Percentiles rank a stretch among this genome's conserved stretches.
These are phyloP conservation scores for Bruguiera parviflora DNA, from an alignment of 345 rosid species.

Conservation along the genomic window DNA sequence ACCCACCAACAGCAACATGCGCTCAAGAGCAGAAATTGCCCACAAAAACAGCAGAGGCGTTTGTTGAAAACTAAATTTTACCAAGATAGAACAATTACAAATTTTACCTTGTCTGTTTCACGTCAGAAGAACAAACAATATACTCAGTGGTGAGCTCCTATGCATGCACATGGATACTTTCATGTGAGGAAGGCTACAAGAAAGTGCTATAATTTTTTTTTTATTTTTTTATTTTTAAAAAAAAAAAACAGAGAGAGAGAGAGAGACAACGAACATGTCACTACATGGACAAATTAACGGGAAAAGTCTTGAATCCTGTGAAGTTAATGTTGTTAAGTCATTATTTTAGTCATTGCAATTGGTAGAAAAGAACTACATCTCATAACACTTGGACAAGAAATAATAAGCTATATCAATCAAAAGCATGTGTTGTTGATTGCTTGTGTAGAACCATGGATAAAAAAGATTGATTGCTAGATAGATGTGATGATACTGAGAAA, in stretches of 20 bases:
- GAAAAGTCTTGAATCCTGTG: not conserved
- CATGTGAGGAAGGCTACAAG: not conserved
- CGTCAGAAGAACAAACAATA: constrained; percentile 7
- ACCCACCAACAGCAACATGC: constrained; percentile 64
- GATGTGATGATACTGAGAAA: too few relatives aligned
- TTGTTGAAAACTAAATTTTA: too few relatives aligned
- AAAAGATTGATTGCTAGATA: not conserved
- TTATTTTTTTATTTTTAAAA: too few relatives aligned
- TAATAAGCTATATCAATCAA: not conserved
- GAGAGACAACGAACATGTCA: too few relatives aligned
- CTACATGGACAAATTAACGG: not conserved
- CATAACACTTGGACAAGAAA: not conserved
- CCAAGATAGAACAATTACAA: too few relatives aligned
- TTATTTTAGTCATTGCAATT: not conserved
- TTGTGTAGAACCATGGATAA: too few relatives aligned
- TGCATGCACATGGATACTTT: not conserved
- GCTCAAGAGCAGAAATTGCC: constrained; percentile 46
- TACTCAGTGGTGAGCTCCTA: not conserved
- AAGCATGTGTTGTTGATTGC: too few relatives aligned
- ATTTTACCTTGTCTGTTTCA: too few relatives aligned
- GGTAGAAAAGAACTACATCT: not conserved
- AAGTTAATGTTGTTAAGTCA: not conserved
- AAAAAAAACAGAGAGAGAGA: too few relatives aligned
- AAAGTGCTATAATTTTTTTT: not conserved
- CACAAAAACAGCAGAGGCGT: too few relatives aligned